Conservation (phyloP, 2,329 filamentous ascomycete genomes). For the Beauveria brongniartii region DNA sequence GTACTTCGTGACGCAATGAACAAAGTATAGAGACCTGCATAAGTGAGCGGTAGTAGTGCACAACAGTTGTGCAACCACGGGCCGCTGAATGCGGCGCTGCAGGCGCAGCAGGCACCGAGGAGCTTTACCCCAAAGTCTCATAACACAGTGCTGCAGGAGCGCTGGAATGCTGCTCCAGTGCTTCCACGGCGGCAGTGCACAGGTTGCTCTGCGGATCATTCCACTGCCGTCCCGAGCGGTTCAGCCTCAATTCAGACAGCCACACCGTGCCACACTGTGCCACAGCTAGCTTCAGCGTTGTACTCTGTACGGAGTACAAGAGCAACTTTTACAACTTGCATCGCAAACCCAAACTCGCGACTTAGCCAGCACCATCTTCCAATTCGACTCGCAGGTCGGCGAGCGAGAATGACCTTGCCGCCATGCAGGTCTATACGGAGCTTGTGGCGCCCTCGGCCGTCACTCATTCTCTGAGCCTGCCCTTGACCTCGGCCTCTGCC, state of each 20-base stretch:
- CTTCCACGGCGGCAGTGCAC: background rate
- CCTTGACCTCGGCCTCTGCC: constrained; percentile 67
- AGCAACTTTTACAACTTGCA: background rate
- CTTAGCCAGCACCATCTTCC: constrained; percentile 1
- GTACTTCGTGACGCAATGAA: constrained; percentile 12
- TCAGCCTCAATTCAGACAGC: background rate
- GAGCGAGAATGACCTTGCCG: constrained; percentile 28
- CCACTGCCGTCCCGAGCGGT: background rate
- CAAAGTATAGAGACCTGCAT: constrained; percentile 2
- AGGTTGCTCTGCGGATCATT: constrained; percentile 1
- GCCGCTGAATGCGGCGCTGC: too few species aligned
- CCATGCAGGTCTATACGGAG: constrained; percentile 97
- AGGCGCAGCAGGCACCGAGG: too few species aligned
- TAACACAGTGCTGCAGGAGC: too few species aligned
- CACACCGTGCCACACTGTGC: background rate
- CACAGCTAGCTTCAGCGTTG: background rate
- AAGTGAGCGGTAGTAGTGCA: constrained; percentile 1
- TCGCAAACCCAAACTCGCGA: background rate
- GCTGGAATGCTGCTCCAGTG: too few species aligned
- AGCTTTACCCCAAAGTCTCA: background rate
- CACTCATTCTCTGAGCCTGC: constrained; percentile 73
- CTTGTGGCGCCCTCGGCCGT: constrained; percentile 89
- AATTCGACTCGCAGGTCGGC: constrained; percentile 16
- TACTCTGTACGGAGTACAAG: background rate
- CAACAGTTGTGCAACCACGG: background rate